A percentile compares a stretch with the other conserved stretches of the same genome.
Evolutionary conservation across 305 asterid genomes (phyloP).

Genomic region (Fraxinus albicans): DNA sequence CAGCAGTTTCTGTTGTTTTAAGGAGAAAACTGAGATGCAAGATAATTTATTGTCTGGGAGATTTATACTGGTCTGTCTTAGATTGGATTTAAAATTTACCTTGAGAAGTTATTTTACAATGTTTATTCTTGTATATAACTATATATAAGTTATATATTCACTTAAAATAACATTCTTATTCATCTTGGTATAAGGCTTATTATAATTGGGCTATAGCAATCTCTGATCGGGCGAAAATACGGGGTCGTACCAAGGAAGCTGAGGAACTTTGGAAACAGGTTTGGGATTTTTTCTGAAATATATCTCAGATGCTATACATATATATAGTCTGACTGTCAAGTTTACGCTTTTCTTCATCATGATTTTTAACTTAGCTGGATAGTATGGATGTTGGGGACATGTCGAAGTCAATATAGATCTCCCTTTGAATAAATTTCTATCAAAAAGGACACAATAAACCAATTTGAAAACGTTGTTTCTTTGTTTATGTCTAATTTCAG

Average conservation of each 20-base stretch:
- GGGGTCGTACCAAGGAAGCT: constrained; percentile 99
- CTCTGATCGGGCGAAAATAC: constrained; percentile 97
- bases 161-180: constrained; percentile 16
- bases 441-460: neutral
- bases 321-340: constrained; percentile 1
- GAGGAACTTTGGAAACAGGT: constrained; percentile 99
- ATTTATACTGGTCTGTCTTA: neutral
- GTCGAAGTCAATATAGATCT: neutral
- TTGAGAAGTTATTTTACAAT: constrained; percentile 1
- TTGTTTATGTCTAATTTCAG: constrained; percentile 44
- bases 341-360: constrained; percentile 19
- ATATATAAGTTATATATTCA: neutral
- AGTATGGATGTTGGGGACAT: neutral
- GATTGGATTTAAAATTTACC: constrained; percentile 13
- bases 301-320: constrained; percentile 19
- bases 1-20: neutral
- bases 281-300: constrained; percentile 17
- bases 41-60: neutral
- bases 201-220: constrained; percentile 99
- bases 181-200: constrained; percentile 51
- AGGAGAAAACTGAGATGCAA: neutral
- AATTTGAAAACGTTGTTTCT: constrained; percentile 13
- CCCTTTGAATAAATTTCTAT: neutral
- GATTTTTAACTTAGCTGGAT: constrained; percentile 2
- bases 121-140: neutral